Conservation (phyloP, 768 basidiomycete species). For the Trametes gibbosa region DNA sequence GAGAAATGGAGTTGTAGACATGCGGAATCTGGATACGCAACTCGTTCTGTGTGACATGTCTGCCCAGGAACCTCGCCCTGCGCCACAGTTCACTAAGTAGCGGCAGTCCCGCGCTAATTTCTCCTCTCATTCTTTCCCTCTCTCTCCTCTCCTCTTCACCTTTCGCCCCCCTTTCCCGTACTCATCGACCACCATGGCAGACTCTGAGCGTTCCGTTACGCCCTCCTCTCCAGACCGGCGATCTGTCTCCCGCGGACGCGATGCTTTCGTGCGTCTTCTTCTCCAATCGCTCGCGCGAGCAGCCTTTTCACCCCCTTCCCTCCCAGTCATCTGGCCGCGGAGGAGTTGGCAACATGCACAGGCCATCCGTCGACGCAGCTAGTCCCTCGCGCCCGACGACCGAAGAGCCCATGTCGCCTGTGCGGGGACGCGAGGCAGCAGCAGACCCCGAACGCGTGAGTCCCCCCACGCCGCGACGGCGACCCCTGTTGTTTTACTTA, state of each 20-base stretch:
- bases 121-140: not conserved
- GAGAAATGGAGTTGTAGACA: too few species aligned
- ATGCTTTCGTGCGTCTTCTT: slow-evolving; percentile 46
- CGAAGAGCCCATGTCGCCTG: slow-evolving; percentile 52
- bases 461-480: not conserved
- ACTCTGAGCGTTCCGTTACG: slow-evolving; percentile 8
- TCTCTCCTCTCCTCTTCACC: not conserved
- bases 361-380: slow-evolving; percentile 35
- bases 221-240: slow-evolving; percentile 22
- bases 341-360: slow-evolving; percentile 65
- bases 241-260: slow-evolving; percentile 59
- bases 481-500: not conserved
- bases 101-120: not conserved
- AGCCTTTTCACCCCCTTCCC: not conserved
- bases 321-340: slow-evolving; percentile 51
- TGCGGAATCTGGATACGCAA: too few species aligned
- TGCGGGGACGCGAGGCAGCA: slow-evolving; percentile 60
- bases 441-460: slow-evolving; percentile 38
- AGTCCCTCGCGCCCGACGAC: slow-evolving; percentile 24
- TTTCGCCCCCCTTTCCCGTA: not conserved
- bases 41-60: too few species aligned
- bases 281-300: not conserved
- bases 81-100: not conserved
- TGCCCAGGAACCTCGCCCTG: not conserved
- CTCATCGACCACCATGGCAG: slow-evolving; percentile 17